Base-by-base conservation (phyloP, 495 filamentous ascomycete genomes). In the Pseudotulostoma volvatum region DNA sequence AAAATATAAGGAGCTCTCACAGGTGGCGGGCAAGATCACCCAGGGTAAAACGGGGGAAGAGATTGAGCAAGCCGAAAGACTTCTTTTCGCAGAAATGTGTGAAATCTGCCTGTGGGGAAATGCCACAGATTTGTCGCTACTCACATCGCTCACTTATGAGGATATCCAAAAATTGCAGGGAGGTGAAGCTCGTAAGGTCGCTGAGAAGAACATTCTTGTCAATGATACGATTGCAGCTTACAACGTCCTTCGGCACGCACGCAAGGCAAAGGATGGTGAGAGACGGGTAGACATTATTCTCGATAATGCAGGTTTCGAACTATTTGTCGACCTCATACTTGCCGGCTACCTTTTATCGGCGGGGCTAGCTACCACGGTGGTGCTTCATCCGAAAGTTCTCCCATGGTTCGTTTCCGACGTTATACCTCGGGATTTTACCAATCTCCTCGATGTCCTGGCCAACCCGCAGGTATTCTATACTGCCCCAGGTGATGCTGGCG, bases 371-470 rank as follows among this genome's bases (percentile, higher is more conserved):
- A 93, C 87, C 0, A 74, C 70, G 4, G 67, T 96, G 9, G 76
- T 94, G n/a, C 71, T 97, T 5, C 85, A 93, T 52, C 84, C 90
- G 3, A 97, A 97, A 59, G 73, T 73, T 23, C 81, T 96, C 37
- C 90, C 90, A 0, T 97, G 90, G 90, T 97, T 96, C 47, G 90
- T 97, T 33, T 93, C 84, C 0, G 90, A 97, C 48, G 90, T 96
- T 9, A 56, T 93, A 8, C 84, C 86, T 0, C 67, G 59, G 17
- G 90, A 97, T 50, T 94, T 97, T 46, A 68, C 64, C 0, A 73
- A 80, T 37, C 69, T 97, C 3, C 71, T 96, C 15, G 72, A 68
- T 36, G 79, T 77, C 2, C 68, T 96, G n/a, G 68, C 74, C 3
- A 66, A 75, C 42, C 81, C 90, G 0, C 70, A 76, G 46, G 32